A percentile compares a stretch with the other conserved stretches of the same genome.
phyloP scores from a whole-genome alignment of 225 moss, liverwort and hornwort species.

The Bryum argenteum region DNA sequence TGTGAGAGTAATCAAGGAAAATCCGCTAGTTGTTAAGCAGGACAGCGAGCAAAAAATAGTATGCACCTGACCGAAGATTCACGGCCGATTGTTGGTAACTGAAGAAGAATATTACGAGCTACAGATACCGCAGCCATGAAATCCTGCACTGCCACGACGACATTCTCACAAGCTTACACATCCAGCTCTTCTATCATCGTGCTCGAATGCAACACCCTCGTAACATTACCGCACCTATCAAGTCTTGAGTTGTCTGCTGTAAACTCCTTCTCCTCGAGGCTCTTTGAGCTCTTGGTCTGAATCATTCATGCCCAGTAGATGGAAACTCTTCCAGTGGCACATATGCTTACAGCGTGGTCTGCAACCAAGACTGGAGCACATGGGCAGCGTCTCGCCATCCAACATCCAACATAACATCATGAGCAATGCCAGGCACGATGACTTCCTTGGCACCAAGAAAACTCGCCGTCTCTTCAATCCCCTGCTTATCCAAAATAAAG shows the following conservation, averaged over 20 bases:
- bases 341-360: slow-evolving; percentile 14
- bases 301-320: not conserved
- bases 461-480: slow-evolving; percentile 54
- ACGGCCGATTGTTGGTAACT: not conserved
- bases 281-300: not conserved
- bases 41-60: not conserved
- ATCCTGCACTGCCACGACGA: not conserved
- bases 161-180: not conserved
- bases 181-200: not conserved
- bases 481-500: slow-evolving; percentile 65
- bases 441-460: slow-evolving; percentile 47
- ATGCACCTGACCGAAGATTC: slow-evolving; percentile 6
- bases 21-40: not conserved
- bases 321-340: not conserved
- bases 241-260: not conserved
- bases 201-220: not conserved
- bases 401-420: slow-evolving; percentile 61
- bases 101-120: not conserved
- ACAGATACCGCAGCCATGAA: not conserved
- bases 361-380: slow-evolving; percentile 47
- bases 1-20: not conserved
- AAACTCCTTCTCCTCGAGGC: not conserved
- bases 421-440: slow-evolving; percentile 46
- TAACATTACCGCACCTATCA: not conserved
- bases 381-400: slow-evolving; percentile 52